Conservation (phyloP, 2,329 filamentous ascomycete species). For the Escovopsis sp. region DNA sequence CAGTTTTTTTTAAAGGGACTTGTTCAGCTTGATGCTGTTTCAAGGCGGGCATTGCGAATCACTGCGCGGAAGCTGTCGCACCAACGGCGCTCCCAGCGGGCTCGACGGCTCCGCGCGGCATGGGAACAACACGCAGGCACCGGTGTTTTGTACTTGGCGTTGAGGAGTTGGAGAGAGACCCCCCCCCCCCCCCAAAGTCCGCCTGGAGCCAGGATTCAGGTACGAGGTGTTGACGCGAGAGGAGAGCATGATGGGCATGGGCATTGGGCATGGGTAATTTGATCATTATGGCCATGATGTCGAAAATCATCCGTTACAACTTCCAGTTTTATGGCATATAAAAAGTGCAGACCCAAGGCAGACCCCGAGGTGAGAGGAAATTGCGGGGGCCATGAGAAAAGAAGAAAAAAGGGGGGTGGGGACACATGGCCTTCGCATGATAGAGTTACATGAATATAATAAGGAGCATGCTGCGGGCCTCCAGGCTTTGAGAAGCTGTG, state of each 20-base stretch:
- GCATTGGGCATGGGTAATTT: conserved; percentile 1
- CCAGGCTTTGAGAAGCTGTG: not conserved
- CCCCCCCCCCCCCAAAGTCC: too few relatives aligned
- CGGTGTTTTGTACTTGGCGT: conserved; percentile 9
- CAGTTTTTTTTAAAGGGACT: too few relatives aligned
- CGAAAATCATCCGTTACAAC: conserved; percentile 9
- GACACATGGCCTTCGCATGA: not conserved
- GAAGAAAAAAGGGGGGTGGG: too few relatives aligned
- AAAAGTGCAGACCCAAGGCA: conserved; percentile 4
- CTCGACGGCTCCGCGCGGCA: not conserved
- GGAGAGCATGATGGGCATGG: too few relatives aligned
- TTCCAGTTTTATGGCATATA: conserved; percentile 9
- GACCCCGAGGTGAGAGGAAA: not conserved
- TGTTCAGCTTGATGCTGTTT: too few relatives aligned
- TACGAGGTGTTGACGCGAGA: too few relatives aligned
- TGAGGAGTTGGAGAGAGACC: not conserved
- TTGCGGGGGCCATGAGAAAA: too few relatives aligned
- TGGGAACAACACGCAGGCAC: conserved; percentile 8
- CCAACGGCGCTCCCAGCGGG: too few relatives aligned
- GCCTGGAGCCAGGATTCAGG: too few relatives aligned
- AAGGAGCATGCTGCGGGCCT: not conserved
- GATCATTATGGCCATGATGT: conserved; percentile 5
- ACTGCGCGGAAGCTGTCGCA: too few relatives aligned
- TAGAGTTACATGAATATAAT: not conserved
- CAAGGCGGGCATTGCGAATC: not conserved